A percentile compares a stretch with the other conserved stretches of the same genome.
phyloP scores from a whole-genome alignment of 208 protist genomes.

The Strigomonas culicis region DNA sequence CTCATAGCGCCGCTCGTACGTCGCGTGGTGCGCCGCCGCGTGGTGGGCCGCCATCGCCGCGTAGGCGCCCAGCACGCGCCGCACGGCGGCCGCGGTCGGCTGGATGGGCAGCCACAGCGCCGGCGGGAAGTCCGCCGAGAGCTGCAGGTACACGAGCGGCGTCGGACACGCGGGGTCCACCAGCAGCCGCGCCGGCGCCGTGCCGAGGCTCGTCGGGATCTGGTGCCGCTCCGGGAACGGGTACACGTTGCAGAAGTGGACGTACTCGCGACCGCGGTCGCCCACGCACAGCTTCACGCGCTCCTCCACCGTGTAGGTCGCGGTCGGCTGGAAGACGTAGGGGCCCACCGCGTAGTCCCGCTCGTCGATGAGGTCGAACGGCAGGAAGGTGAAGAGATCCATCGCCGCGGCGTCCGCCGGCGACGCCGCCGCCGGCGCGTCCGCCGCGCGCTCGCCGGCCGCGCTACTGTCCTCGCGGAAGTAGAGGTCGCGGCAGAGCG shows the following conservation, averaged over 20 bases:
- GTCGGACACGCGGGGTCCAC: conserved; percentile 55
- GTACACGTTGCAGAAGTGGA: conserved; percentile 89
- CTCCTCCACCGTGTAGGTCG: conserved; percentile 63
- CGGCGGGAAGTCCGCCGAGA: conserved; percentile 82
- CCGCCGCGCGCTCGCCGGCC: conserved; percentile 23
- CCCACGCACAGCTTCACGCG: conserved; percentile 62
- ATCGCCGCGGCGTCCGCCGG: neutral
- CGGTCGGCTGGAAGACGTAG: conserved; percentile 58
- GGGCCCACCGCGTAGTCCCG: conserved; percentile 56
- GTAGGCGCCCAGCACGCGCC: conserved; percentile 83
- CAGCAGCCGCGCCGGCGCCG: conserved; percentile 59
- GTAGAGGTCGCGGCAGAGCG: conserved; percentile 79
- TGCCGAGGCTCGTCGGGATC: conserved; percentile 85
- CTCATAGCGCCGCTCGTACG: conserved; percentile 54
- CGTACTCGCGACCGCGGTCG: conserved; percentile 68
- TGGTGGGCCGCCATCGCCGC: conserved; percentile 66
- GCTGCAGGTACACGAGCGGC: conserved; percentile 79
- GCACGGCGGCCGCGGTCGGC: conserved; percentile 64
- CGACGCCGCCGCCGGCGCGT: conserved; percentile 15
- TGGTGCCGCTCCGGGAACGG: conserved; percentile 81
- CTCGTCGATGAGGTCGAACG: conserved; percentile 79
- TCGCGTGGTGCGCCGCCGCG: conserved; percentile 69
- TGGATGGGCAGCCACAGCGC: conserved; percentile 90
- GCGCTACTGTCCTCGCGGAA: conserved; percentile 46
- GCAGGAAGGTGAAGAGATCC: conserved; percentile 74